A percentile compares a stretch with the other conserved stretches of the same genome.
These are phyloP conservation scores for Thelephora ganbajun DNA, from an alignment of 768 basidiomycete species.

Conservation along the genomic window DNA sequence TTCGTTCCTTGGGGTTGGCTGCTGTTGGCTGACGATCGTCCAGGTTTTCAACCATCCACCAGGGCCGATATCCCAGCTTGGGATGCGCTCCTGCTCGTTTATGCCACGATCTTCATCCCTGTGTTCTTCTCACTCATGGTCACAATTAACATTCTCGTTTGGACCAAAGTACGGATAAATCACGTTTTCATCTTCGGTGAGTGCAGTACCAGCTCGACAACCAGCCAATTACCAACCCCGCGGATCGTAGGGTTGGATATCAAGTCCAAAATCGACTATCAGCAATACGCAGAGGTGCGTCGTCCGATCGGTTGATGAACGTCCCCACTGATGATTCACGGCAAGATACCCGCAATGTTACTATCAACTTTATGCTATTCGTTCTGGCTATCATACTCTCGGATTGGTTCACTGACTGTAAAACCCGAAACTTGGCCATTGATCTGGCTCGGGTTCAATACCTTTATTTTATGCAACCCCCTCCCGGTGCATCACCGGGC, in stretches of 20 bases:
- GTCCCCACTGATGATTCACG: background rate
- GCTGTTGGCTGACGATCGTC: background rate
- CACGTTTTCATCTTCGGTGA: slow-evolving; percentile 86
- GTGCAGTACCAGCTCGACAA: slow-evolving; percentile 6
- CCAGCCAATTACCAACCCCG: background rate
- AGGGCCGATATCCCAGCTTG: slow-evolving; percentile 47
- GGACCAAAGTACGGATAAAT: slow-evolving; percentile 68
- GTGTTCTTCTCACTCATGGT: slow-evolving; percentile 64
- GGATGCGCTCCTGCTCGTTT: slow-evolving; percentile 65
- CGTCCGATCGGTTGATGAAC: background rate
- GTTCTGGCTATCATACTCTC: slow-evolving; percentile 74
- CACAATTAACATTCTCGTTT: slow-evolving; percentile 73
- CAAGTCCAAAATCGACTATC: slow-evolving; percentile 59
- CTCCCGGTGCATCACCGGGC: slow-evolving; percentile 47
- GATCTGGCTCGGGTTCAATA: slow-evolving; percentile 60
- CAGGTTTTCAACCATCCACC: slow-evolving; percentile 44
- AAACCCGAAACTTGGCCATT: slow-evolving; percentile 68
- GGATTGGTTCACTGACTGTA: slow-evolving; percentile 37
- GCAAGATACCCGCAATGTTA: slow-evolving; percentile 69
- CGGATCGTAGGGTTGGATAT: slow-evolving; percentile 45
- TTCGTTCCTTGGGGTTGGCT: background rate
- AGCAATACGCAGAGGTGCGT: slow-evolving; percentile 58
- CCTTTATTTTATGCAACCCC: slow-evolving; percentile 59
- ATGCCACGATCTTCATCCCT: slow-evolving; percentile 61
- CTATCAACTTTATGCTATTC: slow-evolving; percentile 60